Conservation (phyloP, 768 basidiomycete genomes). For the Candolleomyces eurysporus region DNA sequence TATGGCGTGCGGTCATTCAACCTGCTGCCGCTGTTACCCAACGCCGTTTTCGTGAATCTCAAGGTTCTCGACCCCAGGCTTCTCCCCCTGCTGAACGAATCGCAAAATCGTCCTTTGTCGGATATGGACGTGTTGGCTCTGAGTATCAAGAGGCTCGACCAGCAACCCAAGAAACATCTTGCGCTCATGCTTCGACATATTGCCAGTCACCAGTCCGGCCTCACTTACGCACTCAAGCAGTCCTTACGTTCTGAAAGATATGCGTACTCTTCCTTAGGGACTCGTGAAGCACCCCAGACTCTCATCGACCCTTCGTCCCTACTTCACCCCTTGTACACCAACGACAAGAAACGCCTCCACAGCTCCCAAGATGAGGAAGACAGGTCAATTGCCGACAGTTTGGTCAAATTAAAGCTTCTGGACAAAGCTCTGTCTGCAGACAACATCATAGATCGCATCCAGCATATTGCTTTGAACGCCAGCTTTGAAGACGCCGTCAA, state of each 20-base stretch:
- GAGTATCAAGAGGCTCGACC: not conserved
- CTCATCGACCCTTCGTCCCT: slow-evolving; percentile 30
- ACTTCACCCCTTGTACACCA: slow-evolving; percentile 25
- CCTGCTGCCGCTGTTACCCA: not conserved
- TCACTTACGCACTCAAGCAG: slow-evolving; percentile 24
- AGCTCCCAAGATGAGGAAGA: slow-evolving; percentile 1
- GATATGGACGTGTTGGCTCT: not conserved
- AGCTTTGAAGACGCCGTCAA: slow-evolving; percentile 4
- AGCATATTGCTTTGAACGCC: slow-evolving; percentile 23
- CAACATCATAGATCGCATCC: slow-evolving; percentile 35
- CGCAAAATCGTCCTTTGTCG: not conserved
- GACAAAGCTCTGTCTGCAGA: slow-evolving; percentile 24
- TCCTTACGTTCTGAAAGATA: slow-evolving; percentile 24
- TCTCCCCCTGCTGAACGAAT: not conserved
- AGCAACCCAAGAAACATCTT: not conserved
- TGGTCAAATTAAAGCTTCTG: slow-evolving; percentile 26
- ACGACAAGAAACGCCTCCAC: slow-evolving; percentile 14
- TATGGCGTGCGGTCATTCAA: not conserved
- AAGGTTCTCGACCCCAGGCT: not conserved
- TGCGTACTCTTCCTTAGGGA: slow-evolving; percentile 21
- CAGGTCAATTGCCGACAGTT: slow-evolving; percentile 12
- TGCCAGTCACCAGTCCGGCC: slow-evolving; percentile 18
- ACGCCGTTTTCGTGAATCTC: not conserved
- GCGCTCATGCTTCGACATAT: slow-evolving; percentile 9
- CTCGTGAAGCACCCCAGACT: slow-evolving; percentile 18